Base-by-base conservation (phyloP, 345 rosid species). In the Eucalyptus paniculata region DNA sequence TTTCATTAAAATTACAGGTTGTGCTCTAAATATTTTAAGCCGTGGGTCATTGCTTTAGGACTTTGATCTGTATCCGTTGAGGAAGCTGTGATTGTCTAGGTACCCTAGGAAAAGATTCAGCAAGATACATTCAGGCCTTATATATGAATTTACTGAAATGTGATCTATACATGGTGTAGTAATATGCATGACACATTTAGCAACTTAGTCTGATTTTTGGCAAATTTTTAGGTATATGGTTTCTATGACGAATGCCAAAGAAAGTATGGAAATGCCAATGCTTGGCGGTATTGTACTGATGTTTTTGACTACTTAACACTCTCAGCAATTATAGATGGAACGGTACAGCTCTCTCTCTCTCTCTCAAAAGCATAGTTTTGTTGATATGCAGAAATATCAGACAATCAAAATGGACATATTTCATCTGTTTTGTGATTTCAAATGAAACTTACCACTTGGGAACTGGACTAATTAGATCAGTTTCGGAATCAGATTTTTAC, bases 251-350 rank as follows among this genome's bases (percentile, higher is more conserved):
- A 98, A 90, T 98, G 99, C 94, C 99, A 98, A 89, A 95, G 99
- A 92, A 98, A 98, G 94, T 98, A 98, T 87, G 99, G 99, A 87
- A 98, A 98, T 97, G 99, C 99, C 87, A 98, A 98, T 94, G 99
- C 99, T 32, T 98, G 99, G 99, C 97, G 99, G 90, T 98, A 98
- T 89, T 98, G 99, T 93, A 98, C 99, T 24, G 99, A 98, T 92
- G 99, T 98, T 86, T 98, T 98, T 92, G 99, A 98, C 93, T 98
- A 96, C 93, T 94, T 98, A 88, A 97, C 99, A 87, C 99, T 98
- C 86, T 98, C 99, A 90, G 99, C 99, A 80, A 98, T 98, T 89
- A 95, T 98, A 92, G 99, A 98, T 96, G 99, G 99, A 91, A 98
- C 99, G 45, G 99, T 98, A 94, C 94, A 95, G 72, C 86, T 83